phyloP scores from a whole-genome alignment of 768 basidiomycete genomes.

The Dioszegia crocea region DNA sequence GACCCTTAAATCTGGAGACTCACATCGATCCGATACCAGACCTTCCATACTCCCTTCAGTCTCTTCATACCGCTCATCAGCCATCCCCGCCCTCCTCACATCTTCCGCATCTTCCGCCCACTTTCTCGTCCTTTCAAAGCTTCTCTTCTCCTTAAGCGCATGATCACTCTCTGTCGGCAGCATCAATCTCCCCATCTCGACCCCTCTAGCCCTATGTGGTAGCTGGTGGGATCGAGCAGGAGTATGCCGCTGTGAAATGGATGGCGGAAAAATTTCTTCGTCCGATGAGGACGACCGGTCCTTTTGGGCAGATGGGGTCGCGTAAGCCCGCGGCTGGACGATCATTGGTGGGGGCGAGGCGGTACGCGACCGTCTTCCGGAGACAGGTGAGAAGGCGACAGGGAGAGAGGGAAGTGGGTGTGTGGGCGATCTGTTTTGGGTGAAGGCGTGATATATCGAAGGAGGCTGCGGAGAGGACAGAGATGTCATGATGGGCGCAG shows the following conservation, averaged over 20 bases:
- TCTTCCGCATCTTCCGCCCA: constrained; percentile 28
- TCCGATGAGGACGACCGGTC: background rate
- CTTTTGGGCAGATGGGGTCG: background rate
- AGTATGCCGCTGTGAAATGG: constrained; percentile 8
- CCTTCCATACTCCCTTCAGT: background rate
- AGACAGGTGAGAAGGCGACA: constrained; percentile 1
- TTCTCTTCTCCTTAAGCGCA: constrained; percentile 12
- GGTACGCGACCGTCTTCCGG: background rate
- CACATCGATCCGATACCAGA: background rate
- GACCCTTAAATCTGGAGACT: background rate
- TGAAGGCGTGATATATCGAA: background rate
- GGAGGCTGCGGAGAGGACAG: background rate
- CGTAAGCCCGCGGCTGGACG: background rate
- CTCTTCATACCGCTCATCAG: background rate
- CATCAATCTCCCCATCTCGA: background rate
- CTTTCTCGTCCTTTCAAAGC: constrained; percentile 21
- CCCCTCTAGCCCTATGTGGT: background rate
- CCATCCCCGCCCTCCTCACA: background rate
- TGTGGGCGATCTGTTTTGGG: background rate
- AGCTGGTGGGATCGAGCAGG: background rate
- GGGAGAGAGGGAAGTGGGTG: background rate
- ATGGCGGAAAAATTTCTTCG: constrained; percentile 9
- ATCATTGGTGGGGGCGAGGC: constrained; percentile 1
- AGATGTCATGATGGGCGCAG: background rate
- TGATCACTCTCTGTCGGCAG: background rate